Base-by-base conservation (phyloP, 2,329 filamentous ascomycete genomes). In the Coniella lustricola region DNA sequence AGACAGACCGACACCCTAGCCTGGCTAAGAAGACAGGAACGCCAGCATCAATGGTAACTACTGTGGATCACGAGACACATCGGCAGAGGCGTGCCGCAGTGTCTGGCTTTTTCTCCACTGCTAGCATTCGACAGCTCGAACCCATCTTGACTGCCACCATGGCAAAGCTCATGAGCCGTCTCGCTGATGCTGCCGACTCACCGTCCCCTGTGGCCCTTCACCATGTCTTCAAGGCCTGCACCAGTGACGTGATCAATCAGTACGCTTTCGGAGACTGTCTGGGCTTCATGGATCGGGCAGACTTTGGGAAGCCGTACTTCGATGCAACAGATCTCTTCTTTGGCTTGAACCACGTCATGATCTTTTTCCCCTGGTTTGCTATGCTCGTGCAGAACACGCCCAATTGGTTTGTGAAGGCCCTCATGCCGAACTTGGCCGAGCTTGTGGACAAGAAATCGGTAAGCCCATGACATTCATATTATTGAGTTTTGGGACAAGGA, bases 91-190 rank as follows among this genome's bases (percentile, higher is more conserved):
- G 71, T 13, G 60, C 53, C 3, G 59, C 67, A 2, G 50, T 75
- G 41, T 69, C 64, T 47, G 62, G 60, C 0, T 73, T 70, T 58
- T 75, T 74, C 54, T 71, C 70, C 2, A 64, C 60, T 32, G 58
- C 59, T 10, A 63, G 65, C 7, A 62, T 73, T 17, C 50, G 56
- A 5, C 55, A 55, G 2, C 56, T 72, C 2, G 61, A 67, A 54
- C 67, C 54, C 52, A 63, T 64, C 40, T 64, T 48, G 44, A 48
- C 52, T n/a, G 38, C 52, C 17, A 12, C 48, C 32, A 22, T 57
- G 16, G 7, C 10, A 2, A 53, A 47, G 31, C 32, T 59, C 25
- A 41, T 58, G 1, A 2, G 7, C 0, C 48, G 54, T 0, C 18
- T 57, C 20, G 42, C 46, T 1, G 25, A 34, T 29, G 25, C 5